These are phyloP conservation scores for Candida jianshihensis DNA, from an alignment of 805 yeast species.

Conservation along the genomic window DNA sequence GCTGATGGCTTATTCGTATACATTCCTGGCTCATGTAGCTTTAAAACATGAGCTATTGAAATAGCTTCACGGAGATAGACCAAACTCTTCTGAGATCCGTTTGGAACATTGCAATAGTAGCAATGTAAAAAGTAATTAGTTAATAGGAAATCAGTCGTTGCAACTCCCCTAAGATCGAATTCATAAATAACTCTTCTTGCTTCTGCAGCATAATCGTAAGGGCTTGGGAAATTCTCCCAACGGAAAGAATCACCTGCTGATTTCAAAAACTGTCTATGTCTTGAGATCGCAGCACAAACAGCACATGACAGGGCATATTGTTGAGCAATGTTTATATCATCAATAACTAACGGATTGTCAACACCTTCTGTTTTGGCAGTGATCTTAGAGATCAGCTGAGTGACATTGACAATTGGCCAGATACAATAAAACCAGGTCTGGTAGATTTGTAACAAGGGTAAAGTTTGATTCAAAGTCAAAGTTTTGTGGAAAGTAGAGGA, in stretches of 20 bases:
- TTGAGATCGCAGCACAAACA: slow-evolving; percentile 17
- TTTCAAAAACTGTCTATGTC: slow-evolving; percentile 17
- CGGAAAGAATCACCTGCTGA: slow-evolving; percentile 12
- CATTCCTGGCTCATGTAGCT: slow-evolving; percentile 15
- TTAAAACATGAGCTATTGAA: slow-evolving; percentile 16
- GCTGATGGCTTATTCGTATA: slow-evolving; percentile 7
- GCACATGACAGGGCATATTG: slow-evolving; percentile 18
- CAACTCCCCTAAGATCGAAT: slow-evolving; percentile 12
- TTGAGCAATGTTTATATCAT: slow-evolving; percentile 8
- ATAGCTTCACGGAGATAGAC: slow-evolving; percentile 19
- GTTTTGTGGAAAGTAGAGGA: not conserved
- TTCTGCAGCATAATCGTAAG: slow-evolving; percentile 16
- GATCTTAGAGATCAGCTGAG: slow-evolving; percentile 10
- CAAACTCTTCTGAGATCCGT: slow-evolving; percentile 11
- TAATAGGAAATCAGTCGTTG: slow-evolving; percentile 11
- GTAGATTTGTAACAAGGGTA: slow-evolving; percentile 18
- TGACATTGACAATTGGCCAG: slow-evolving; percentile 20
- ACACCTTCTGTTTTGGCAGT: slow-evolving; percentile 3
- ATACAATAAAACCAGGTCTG: slow-evolving; percentile 22
- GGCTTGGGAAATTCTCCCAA: slow-evolving; percentile 14
- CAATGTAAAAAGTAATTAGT: slow-evolving; percentile 17
- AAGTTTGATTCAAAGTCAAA: slow-evolving; percentile 13
- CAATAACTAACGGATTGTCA: slow-evolving; percentile 6
- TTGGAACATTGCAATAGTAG: slow-evolving; percentile 15
- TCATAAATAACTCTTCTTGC: slow-evolving; percentile 15